Conservation (phyloP, 768 basidiomycete species). For the Leccinum obscurum region DNA sequence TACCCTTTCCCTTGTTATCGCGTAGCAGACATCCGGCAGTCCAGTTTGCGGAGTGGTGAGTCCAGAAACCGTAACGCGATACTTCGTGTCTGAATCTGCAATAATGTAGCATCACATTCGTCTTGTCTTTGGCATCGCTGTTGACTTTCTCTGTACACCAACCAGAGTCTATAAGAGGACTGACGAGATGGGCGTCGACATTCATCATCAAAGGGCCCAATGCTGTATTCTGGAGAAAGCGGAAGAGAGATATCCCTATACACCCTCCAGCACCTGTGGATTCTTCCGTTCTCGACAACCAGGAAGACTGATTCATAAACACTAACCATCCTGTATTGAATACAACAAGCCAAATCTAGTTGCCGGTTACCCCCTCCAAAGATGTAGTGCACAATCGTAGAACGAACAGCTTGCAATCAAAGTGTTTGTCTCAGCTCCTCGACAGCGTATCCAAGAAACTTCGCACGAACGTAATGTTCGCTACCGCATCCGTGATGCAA, state of each 20-base stretch:
- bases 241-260: constrained; percentile 18
- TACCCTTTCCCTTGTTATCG: constrained; percentile 41
- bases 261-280: constrained; percentile 11
- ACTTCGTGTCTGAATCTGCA: constrained; percentile 12
- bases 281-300: neutral
- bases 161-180: constrained; percentile 66
- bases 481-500: constrained; percentile 50
- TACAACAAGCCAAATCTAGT: neutral
- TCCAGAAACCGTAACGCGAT: neutral
- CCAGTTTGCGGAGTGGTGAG: constrained; percentile 56
- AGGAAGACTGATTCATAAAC: neutral
- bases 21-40: constrained; percentile 42
- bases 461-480: constrained; percentile 42
- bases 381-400: constrained; percentile 82
- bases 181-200: constrained; percentile 69
- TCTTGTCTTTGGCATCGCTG: constrained; percentile 63
- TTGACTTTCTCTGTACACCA: constrained; percentile 62
- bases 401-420: constrained; percentile 90
- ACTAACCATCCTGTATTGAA: neutral
- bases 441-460: constrained; percentile 46
- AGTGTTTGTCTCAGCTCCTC: constrained; percentile 33
- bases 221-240: constrained; percentile 51
- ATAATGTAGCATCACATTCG: constrained; percentile 50
- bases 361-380: constrained; percentile 67
- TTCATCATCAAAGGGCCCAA: constrained; percentile 66